A percentile compares a stretch with the other conserved stretches of the same genome.
These are phyloP conservation scores for Akanthomyces dipterigenus DNA, from an alignment of 2,329 filamentous ascomycete species.

Conservation along the genomic window DNA sequence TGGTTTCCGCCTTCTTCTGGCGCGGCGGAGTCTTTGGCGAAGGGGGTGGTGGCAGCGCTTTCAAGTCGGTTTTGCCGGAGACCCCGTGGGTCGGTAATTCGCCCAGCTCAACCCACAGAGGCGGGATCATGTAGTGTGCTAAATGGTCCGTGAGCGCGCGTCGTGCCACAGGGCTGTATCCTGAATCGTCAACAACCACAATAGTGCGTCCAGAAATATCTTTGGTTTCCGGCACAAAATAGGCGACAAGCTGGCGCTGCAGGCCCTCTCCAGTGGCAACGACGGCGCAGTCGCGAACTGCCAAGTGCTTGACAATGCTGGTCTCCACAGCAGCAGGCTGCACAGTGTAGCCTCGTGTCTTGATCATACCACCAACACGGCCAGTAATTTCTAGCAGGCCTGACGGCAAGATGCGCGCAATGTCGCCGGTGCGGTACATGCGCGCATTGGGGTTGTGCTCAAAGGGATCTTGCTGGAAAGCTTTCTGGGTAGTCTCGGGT, in stretches of 20 bases:
- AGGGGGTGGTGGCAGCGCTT: conserved; percentile 60
- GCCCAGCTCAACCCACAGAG: conserved; percentile 67
- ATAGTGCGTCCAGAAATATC: conserved; percentile 49
- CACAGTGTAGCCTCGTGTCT: conserved; percentile 71
- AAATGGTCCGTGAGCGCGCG: conserved; percentile 58
- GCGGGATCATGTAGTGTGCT: conserved; percentile 78
- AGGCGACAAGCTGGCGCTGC: conserved; percentile 68
- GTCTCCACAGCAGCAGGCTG: conserved; percentile 72
- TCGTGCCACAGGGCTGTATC: conserved; percentile 63
- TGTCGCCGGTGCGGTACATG: conserved; percentile 71
- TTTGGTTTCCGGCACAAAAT: conserved; percentile 63
- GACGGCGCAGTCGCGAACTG: conserved; percentile 65
- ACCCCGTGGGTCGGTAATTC: conserved; percentile 69
- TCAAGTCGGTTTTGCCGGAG: conserved; percentile 71
- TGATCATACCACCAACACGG: conserved; percentile 73
- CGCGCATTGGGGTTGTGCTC: conserved; percentile 50
- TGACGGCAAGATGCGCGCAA: conserved; percentile 58
- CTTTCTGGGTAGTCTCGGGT: conserved; percentile 69
- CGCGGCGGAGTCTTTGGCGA: conserved; percentile 39
- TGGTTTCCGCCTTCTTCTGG: conserved; percentile 39
- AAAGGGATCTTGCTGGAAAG: conserved; percentile 63
- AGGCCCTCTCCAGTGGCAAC: conserved; percentile 69
- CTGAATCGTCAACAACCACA: conserved; percentile 62
- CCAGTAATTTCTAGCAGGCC: conserved; percentile 70
- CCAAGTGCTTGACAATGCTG: conserved; percentile 61